Conservation (phyloP, 2,329 filamentous ascomycete species). For the Phyllosticta capitalensis region DNA sequence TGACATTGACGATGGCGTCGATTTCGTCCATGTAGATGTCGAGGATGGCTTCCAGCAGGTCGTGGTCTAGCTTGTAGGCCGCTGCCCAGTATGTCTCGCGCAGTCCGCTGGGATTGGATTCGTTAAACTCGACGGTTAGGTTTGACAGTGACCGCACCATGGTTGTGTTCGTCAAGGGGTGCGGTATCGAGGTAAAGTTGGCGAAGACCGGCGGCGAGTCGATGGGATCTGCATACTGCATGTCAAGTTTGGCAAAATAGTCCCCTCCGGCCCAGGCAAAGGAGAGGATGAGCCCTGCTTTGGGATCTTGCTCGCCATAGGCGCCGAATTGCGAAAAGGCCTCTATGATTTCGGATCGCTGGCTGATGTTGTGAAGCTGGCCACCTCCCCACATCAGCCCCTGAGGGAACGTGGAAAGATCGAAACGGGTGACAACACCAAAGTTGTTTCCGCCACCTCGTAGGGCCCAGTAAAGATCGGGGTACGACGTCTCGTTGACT, state of each 20-base stretch:
- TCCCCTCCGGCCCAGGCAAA: slow-evolving; percentile 15
- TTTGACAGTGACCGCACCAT: slow-evolving; percentile 15
- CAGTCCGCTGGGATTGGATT: slow-evolving; percentile 23
- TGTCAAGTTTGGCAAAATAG: slow-evolving; percentile 16
- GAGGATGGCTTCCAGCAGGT: slow-evolving; percentile 15
- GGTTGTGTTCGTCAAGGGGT: slow-evolving; percentile 14
- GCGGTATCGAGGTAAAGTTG: slow-evolving; percentile 19
- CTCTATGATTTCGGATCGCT: slow-evolving; percentile 17
- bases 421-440: slow-evolving; percentile 21
- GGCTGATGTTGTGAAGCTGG: background rate
- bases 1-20: slow-evolving; percentile 14
- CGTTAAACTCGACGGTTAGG: slow-evolving; percentile 25
- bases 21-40: slow-evolving; percentile 20
- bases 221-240: slow-evolving; percentile 7
- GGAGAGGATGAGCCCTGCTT: slow-evolving; percentile 20
- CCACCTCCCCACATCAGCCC: slow-evolving; percentile 23
- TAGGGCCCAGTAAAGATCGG: slow-evolving; percentile 29
- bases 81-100: slow-evolving; percentile 22
- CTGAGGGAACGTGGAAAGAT: slow-evolving; percentile 15
- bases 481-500: slow-evolving; percentile 17
- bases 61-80: slow-evolving; percentile 23
- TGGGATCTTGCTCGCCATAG: slow-evolving; percentile 16
- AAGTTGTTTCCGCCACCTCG: slow-evolving; percentile 28
- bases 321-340: slow-evolving; percentile 21
- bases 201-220: slow-evolving; percentile 18